Evolutionary conservation across 768 basidiomycete genomes (phyloP), one percentile per base, ranked within the genome.

Genomic region (Xanthoconium stramineum): DNA sequence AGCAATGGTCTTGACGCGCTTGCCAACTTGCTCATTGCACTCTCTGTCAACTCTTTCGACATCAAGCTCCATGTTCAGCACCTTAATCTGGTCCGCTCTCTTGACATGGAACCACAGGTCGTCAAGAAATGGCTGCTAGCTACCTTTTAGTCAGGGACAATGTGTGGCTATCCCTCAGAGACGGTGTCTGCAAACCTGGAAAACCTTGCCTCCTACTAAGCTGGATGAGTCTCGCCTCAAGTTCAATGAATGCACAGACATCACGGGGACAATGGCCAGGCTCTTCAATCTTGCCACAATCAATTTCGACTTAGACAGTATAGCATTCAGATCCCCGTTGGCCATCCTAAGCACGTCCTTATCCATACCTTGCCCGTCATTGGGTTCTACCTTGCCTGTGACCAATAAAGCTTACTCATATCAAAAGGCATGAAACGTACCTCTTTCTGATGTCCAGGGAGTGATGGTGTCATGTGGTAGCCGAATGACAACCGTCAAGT

Each of bases 231-330:
- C 84, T 88, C 59, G 82, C 80, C 70, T 98, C 94, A 65, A 94
- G 78, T 68, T 93, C 90, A 37, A 88, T 78, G 7, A 88, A 82
- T 48, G 83, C 84, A 68, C 97, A 99, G 55, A 95, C 87, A 57
- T 98, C 97, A 49, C 97, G 85, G 3, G 94, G 94, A 72, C 97
- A 99, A 39, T 84, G 83, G 15, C 80, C 80, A 5, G 97, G 97
- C 72, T 98, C 96, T 68, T 89, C 85, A 63, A 99, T 98, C 72
- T 93, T 91, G 43, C 96, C 97, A n/a, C 95, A 87, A 72, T 98
- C 95, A 47, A 98, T 97, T 67, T 97, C 94, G 59, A 93, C 91
- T 68, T 94, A 93, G 10, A 94, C 86, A n/a, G 97, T 98, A 72
- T 98, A n/a, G n/a, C n/a, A n/a, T 45, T 45, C 19, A 17, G 29